phyloP scores from a whole-genome alignment of 306 rosid genomes.

The Cicer yamashitae region DNA sequence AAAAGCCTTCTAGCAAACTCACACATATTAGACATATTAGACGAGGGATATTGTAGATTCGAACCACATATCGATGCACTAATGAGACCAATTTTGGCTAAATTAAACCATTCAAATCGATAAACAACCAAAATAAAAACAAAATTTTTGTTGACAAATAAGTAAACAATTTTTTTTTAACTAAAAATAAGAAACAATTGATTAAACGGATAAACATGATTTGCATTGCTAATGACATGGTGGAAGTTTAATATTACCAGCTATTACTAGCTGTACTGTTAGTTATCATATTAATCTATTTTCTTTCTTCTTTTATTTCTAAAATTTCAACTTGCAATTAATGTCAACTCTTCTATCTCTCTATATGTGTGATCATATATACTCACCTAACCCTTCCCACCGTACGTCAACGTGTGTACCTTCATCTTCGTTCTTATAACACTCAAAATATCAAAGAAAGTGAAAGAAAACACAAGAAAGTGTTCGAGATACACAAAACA shows the following conservation, averaged over 20 bases:
- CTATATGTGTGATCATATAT: not conserved
- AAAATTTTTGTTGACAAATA: no score
- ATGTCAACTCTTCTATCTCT: slow-evolving; percentile 52
- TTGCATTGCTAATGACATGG: not conserved
- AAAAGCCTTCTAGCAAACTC: no score
- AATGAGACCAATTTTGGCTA: no score
- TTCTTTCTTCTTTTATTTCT: not conserved
- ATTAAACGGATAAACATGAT: not conserved
- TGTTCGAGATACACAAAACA: not conserved
- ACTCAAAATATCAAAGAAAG: not conserved
- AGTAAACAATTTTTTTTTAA: no score
- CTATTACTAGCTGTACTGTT: not conserved
- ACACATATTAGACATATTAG: no score
- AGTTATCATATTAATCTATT: not conserved
- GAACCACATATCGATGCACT: no score
- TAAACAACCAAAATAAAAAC: not conserved
- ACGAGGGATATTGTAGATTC: no score
- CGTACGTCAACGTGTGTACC: slow-evolving; percentile 41
- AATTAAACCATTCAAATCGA: not conserved
- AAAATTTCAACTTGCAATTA: slow-evolving; percentile 12
- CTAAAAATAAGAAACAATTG: not conserved
- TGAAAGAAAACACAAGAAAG: not conserved
- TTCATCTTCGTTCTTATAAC: not conserved
- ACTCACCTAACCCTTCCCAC: slow-evolving; percentile 17
- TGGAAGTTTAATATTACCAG: slow-evolving; percentile 1